Evolutionary conservation across 1,284 basidiomycete species (phyloP), one percentile per base, ranked within the genome.

Genomic region (Sphaerobolus stellatus): DNA sequence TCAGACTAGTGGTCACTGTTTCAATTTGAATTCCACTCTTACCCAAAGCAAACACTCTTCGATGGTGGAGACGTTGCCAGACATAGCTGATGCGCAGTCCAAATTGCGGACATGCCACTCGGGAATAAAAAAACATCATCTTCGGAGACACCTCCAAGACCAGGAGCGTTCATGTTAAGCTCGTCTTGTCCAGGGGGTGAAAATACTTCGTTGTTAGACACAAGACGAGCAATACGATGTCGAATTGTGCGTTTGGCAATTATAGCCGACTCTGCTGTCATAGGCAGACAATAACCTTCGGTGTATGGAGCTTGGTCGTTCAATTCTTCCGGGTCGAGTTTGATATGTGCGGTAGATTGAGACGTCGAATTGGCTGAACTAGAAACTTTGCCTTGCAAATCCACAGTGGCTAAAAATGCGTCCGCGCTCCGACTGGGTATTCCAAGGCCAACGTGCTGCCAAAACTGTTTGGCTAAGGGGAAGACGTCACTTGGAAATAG

Each of bases 201-300:
- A n/a, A 38, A 5, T 16, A 61, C 64, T 66, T 50, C 69, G 56
- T 70, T 68, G 5, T 69, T 70, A 31, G 73, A 60, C 2, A 84
- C 61, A 22, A 98, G 73, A 52, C 94, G 93, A 0, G 96, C 93
- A 48, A 99, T 94, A 18, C 96, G 82, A 8, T 94, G 79, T 22
- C 91, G 84, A 53, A 99, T 74, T 0, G 92, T 92, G 8, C 85
- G 79, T 71, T 98, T 98, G 9, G 94, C 93, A 2, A 85, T 79
- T 1, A 82, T 76, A 0, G 89, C 90, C 22, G 85, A 83, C 25
- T 81, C 76, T 2, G 89, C 69, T 2, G 94, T 91, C 24, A 98
- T 75, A 5, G 36, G 84, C 0, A 94, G 96, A 62, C 97, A 99
- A 22, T 94, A 86, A 71, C 98, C 95, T 70, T 99, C 97, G 33